These are phyloP conservation scores for Rhodamnia argentea DNA, from an alignment of 345 rosid species.

Conservation along the genomic window DNA sequence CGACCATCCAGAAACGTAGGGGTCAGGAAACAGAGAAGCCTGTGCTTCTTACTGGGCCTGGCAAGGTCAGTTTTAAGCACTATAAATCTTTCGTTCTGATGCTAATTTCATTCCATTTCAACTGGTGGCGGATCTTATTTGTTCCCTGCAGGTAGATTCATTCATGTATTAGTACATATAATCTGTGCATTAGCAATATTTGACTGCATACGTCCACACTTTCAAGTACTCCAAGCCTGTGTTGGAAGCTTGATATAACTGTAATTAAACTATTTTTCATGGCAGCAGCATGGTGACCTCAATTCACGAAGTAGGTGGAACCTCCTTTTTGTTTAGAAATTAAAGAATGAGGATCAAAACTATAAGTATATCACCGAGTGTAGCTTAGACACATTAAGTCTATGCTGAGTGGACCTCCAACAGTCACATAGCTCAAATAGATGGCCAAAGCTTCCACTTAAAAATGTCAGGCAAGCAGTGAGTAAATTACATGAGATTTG, in stretches of 20 bases:
- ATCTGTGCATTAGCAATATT: neutral
- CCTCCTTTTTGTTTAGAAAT: neutral
- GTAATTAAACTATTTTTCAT: neutral
- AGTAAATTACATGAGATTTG: neutral
- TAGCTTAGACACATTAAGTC: neutral
- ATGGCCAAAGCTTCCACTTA: neutral
- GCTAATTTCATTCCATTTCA: neutral
- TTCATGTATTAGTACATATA: neutral
- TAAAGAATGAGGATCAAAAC: neutral
- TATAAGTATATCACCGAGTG: neutral
- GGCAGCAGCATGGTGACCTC: neutral
- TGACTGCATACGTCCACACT: neutral
- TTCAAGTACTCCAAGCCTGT: neutral
- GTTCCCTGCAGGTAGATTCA: neutral
- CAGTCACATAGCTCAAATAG: neutral
- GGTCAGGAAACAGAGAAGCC: slow-evolving; percentile 74
- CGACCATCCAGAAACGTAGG: slow-evolving; percentile 81
- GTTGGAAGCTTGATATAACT: neutral
- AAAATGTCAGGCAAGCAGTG: neutral
- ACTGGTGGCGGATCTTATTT: neutral
- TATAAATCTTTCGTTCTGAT: neutral
- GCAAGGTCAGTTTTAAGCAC: slow-evolving; percentile 45
- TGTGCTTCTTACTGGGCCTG: slow-evolving; percentile 78
- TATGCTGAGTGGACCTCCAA: neutral
- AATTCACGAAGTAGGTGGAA: neutral